Evolutionary conservation across 352 stramenopile genomes (phyloP).

Genomic region (Pythium chondricola): DNA sequence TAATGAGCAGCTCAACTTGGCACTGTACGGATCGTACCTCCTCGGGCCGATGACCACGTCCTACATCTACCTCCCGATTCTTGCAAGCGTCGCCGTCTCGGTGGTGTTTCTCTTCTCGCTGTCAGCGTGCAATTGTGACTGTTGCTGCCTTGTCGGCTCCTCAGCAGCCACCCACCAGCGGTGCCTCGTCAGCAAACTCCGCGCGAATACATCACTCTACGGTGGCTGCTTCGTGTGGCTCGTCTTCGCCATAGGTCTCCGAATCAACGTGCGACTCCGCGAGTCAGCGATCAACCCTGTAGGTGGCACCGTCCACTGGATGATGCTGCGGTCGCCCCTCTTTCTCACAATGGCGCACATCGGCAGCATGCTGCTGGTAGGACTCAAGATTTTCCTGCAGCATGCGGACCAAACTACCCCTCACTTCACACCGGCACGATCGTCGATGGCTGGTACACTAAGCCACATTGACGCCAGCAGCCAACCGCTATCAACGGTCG

Average conservation of each 20-base stretch:
- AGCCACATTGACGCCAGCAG: background rate
- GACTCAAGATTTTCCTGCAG: conserved; percentile 75
- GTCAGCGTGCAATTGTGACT: conserved; percentile 56
- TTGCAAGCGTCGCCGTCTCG: conserved; percentile 28
- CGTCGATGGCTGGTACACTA: background rate
- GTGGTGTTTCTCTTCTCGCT: conserved; percentile 36
- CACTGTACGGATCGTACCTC: conserved; percentile 59
- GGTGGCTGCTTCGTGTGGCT: conserved; percentile 32
- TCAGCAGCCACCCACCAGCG: conserved; percentile 29
- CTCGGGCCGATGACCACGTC: conserved; percentile 39
- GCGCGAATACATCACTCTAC: conserved; percentile 49
- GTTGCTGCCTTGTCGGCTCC: conserved; percentile 49
- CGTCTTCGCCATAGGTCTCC: conserved; percentile 51
- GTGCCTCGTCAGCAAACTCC: conserved; percentile 49
- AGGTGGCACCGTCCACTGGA: conserved; percentile 71
- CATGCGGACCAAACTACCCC: conserved; percentile 19
- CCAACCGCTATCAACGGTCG: conserved; percentile 7
- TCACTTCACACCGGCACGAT: background rate
- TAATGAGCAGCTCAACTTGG: conserved; percentile 60
- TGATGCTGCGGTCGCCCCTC: conserved; percentile 55
- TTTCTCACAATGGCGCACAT: conserved; percentile 56
- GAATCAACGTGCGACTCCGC: conserved; percentile 62
- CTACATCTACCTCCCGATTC: conserved; percentile 57
- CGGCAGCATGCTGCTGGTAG: conserved; percentile 51
- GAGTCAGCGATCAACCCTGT: conserved; percentile 74